phyloP scores from a whole-genome alignment of 2,329 filamentous ascomycete species.

The Aureobasidium sp. region DNA sequence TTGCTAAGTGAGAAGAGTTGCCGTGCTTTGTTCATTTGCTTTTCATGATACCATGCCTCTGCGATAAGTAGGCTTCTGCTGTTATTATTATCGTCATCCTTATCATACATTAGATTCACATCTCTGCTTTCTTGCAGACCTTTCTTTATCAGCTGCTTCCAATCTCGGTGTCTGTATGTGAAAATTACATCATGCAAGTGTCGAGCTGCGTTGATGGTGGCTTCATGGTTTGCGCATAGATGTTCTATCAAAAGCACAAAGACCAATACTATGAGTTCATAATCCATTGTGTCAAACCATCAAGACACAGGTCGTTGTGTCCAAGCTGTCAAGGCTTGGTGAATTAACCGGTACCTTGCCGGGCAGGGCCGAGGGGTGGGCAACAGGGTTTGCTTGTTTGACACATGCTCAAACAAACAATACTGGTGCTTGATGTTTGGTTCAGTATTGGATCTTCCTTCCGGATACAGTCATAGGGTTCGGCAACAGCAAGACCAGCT shows the following conservation, averaged over 20 bases:
- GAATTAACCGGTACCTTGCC: not conserved
- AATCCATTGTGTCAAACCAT: not conserved
- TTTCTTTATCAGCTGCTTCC: not conserved
- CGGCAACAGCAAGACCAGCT: not conserved
- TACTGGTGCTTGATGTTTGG: not conserved
- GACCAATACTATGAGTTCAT: not conserved
- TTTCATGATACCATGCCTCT: slow-evolving; percentile 11
- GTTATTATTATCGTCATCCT: not conserved
- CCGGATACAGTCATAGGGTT: not conserved
- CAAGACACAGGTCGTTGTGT: not conserved
- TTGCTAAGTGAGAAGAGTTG: not conserved
- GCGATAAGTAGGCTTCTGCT: slow-evolving; percentile 9
- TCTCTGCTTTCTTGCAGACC: not conserved
- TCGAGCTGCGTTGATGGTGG: not conserved
- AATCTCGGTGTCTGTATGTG: not conserved
- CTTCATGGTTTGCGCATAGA: not conserved
- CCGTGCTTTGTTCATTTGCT: not conserved
- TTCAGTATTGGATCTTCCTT: not conserved
- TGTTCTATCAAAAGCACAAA: not conserved
- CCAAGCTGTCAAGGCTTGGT: not conserved
- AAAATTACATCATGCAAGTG: not conserved
- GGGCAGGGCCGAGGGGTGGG: not conserved
- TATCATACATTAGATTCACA: not conserved
- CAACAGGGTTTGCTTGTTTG: slow-evolving; percentile 11
- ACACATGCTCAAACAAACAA: slow-evolving; percentile 11